phyloP scores from a whole-genome alignment of 768 basidiomycete genomes.

The Coprinopsis cinerea region DNA sequence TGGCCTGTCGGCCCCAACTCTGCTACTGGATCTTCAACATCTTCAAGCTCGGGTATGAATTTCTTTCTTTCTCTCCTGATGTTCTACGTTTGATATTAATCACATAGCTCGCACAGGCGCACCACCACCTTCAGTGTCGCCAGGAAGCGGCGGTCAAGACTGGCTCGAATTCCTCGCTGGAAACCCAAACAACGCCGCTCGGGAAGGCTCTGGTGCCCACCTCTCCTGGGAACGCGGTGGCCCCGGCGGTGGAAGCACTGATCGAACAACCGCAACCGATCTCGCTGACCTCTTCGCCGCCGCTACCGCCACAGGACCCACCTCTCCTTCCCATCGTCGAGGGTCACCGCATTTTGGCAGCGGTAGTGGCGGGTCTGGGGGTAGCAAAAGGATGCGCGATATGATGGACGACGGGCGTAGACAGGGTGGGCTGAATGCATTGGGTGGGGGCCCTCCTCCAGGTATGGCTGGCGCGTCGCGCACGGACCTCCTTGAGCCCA shows the following conservation, averaged over 20 bases:
- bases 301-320: neutral
- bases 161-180: slow-evolving; percentile 29
- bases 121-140: slow-evolving; percentile 14
- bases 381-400: neutral
- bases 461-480: neutral
- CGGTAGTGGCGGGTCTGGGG: neutral
- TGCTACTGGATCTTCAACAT: slow-evolving; percentile 11
- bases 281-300: neutral
- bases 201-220: slow-evolving; percentile 12
- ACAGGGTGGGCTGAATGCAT: neutral
- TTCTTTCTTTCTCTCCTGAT: neutral
- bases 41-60: slow-evolving; percentile 18
- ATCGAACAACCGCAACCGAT: neutral
- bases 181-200: slow-evolving; percentile 13
- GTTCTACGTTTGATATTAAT: neutral
- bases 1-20: slow-evolving; percentile 39
- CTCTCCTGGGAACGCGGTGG: slow-evolving; percentile 29
- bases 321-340: neutral
- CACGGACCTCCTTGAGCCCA: neutral
- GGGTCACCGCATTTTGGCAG: neutral
- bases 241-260: neutral
- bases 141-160: slow-evolving; percentile 13
- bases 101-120: slow-evolving; percentile 8
- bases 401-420: neutral
- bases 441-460: too few species aligned